phyloP scores from a whole-genome alignment of 2,329 filamentous ascomycete genomes.

The Rutstroemia sp. region DNA sequence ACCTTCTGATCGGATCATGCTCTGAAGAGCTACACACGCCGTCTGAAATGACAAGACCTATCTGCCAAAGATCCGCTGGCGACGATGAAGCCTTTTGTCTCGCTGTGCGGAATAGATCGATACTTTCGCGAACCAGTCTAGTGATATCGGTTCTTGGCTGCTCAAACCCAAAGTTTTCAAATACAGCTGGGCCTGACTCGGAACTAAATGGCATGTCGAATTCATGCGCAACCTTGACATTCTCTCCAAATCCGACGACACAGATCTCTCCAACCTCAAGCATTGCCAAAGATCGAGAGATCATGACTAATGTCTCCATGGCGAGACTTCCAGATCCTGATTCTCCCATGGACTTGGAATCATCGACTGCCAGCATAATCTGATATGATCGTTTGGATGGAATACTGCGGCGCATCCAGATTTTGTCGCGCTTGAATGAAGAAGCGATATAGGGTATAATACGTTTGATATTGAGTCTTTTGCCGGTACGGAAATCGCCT shows the following conservation, averaged over 20 bases:
- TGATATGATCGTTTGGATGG: constrained; percentile 94
- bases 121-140: constrained; percentile 67
- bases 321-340: constrained; percentile 68
- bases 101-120: constrained; percentile 75
- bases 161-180: constrained; percentile 77
- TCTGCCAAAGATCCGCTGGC: constrained; percentile 81
- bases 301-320: constrained; percentile 88
- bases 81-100: constrained; percentile 43
- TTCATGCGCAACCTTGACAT: constrained; percentile 77
- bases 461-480: constrained; percentile 97
- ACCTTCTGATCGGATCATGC: constrained; percentile 72
- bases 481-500: constrained; percentile 93
- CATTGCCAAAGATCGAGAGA: constrained; percentile 80
- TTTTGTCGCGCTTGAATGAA: constrained; percentile 98
- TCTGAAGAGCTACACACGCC: constrained; percentile 78
- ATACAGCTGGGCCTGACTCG: constrained; percentile 74
- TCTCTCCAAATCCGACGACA: constrained; percentile 80
- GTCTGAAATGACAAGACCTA: constrained; percentile 88
- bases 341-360: constrained; percentile 90
- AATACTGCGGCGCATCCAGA: constrained; percentile 93
- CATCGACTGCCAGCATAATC: constrained; percentile 94
- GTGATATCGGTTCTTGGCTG: constrained; percentile 83
- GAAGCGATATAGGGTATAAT: constrained; percentile 99
- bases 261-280: constrained; percentile 92
- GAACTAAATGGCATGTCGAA: constrained; percentile 76